Conservation (phyloP, 371 early-diverging fungal genomes). For the Mortierella sp. region DNA sequence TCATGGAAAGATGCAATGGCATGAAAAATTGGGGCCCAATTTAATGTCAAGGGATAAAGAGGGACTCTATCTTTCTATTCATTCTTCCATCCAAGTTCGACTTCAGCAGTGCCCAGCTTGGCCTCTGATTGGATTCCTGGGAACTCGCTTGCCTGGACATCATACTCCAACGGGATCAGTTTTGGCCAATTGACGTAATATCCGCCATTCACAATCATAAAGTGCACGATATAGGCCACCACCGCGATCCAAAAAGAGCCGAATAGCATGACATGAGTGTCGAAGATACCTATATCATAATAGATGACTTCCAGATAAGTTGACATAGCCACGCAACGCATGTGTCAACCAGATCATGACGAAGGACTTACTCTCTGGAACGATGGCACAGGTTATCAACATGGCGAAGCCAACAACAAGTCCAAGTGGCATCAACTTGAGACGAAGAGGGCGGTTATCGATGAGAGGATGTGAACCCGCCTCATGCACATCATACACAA, state of each 20-base stretch:
- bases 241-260: conserved; percentile 41
- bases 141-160: conserved; percentile 16
- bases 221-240: conserved; percentile 14
- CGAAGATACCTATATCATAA: conserved; percentile 14
- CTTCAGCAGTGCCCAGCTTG: conserved; percentile 27
- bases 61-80: no score
- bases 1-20: no score
- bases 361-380: conserved; percentile 37
- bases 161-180: conserved; percentile 35
- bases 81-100: conserved; percentile 55
- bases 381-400: conserved; percentile 24
- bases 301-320: no score
- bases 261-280: conserved; percentile 30
- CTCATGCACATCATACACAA: conserved; percentile 44
- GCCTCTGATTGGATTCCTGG: conserved; percentile 13
- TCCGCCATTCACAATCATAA: conserved; percentile 34
- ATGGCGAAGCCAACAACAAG: conserved; percentile 36
- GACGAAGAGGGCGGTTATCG: conserved; percentile 27
- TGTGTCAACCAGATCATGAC: neutral
- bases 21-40: no score
- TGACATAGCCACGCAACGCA: neutral
- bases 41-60: no score
- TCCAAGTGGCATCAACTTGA: conserved; percentile 25
- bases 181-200: conserved; percentile 52
- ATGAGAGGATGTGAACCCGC: conserved; percentile 16